Base-by-base conservation (phyloP, 1,139 yeast genomes). In the Suhomyces bokatorum region DNA sequence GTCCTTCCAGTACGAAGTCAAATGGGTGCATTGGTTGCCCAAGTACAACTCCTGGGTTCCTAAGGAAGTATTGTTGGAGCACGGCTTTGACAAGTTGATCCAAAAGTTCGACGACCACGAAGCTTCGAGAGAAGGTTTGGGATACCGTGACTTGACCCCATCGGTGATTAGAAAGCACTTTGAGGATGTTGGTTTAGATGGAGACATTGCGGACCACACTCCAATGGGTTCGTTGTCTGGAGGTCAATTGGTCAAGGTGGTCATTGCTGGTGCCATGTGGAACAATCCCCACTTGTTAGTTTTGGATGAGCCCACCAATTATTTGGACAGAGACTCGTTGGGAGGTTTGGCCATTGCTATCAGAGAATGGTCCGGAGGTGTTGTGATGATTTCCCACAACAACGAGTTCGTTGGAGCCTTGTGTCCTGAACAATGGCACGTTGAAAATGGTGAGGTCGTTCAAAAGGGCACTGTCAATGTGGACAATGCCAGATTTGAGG, bases 201-300 rank as follows among this genome's bases (percentile, higher is more conserved):
- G 97, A 57, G 99, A 93, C 61, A 91, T 93, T 70, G 98, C 98
- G 32, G 97, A 93, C 66, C 98, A 93, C 67, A 93, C 97, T 17
- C 97, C 97, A 42, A 76, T 93, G 80, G 98, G 98, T 16, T 89
- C 97, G 10, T 77, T 93, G 52, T 90, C 97, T 34, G 99, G 99
- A 63, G 99, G 99, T 57, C 99, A 93, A 75, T 79, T 91, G 64
- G 99, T 93, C 52, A 93, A 93, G 72, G 98, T 93, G 52, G 99
- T 93, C 51, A 91, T 93, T 75, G 99, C 99, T 14, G 98, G 98
- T 69, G 98, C 98, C 54, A 93, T 93, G 95, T 93, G 99, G 99
- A 91, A 93, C 71, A 93, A 93, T 64, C 99, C 99, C n/a, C 99
- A 93, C 70, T 80, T 93, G 70, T 80, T 93, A 53, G 99, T 93